These are phyloP conservation scores for Curvularia verruculosa DNA, from an alignment of 2,329 filamentous ascomycete species.

Conservation along the genomic window DNA sequence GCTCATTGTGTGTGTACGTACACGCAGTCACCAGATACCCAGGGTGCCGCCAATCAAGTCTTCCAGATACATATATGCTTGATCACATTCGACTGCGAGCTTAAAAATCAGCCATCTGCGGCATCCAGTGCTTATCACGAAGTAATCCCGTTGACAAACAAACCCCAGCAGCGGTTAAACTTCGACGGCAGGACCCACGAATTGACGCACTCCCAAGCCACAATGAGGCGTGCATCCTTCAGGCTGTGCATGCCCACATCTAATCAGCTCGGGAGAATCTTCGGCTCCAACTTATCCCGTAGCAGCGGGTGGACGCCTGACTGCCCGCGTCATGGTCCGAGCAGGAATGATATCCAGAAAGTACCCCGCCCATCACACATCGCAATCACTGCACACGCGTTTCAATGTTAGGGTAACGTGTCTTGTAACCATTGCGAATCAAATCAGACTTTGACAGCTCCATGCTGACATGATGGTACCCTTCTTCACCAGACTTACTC, in stretches of 20 bases:
- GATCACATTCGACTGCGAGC: neutral
- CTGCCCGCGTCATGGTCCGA: neutral
- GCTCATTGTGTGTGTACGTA: neutral
- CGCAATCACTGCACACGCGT: neutral
- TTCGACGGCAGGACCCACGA: neutral
- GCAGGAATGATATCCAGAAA: neutral
- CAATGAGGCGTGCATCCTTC: neutral
- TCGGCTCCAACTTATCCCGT: neutral
- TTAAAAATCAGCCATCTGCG: neutral
- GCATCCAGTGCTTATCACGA: neutral
- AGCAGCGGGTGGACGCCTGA: neutral
- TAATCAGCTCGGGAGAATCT: neutral
- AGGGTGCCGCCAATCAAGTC: neutral
- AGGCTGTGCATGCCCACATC: neutral
- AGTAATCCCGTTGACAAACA: neutral
- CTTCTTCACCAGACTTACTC: neutral
- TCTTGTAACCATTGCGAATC: neutral
- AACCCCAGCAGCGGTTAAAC: neutral
- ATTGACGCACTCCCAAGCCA: neutral
- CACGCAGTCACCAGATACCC: neutral
- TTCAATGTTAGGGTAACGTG: neutral
- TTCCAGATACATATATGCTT: neutral
- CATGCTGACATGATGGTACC: neutral
- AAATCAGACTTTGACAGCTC: neutral
- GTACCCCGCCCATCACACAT: neutral